Base-by-base conservation (phyloP, 495 filamentous ascomycete species). In the Pseudomonodictys pantanalensis region DNA sequence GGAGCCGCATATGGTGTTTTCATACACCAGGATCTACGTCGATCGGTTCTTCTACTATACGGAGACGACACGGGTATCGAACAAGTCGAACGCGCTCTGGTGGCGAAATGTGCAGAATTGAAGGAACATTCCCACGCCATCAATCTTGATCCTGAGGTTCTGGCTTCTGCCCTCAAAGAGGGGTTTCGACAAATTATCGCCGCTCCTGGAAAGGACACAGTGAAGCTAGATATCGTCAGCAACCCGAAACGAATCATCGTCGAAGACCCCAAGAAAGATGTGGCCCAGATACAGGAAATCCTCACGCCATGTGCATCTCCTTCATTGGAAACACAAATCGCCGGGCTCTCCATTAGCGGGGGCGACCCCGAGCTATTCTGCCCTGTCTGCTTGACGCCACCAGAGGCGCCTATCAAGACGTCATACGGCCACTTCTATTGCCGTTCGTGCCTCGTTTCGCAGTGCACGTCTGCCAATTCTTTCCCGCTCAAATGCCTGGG, bases 141-240 rank as follows among this genome's bases (percentile, higher is more conserved):
- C n/a, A 38, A 30, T 10, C 59, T 62, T 51, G 59, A 62, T 62
- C 1, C 51, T 1, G n/a, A 32, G 11, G 17, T 39, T n/a, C 18
- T 56, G 33, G 20, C 9, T 24, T 12, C 38, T 22, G 59, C 59
- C 29, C 26, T 62, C 7, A 44, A 23, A 29, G 59, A 52, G 0
- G 59, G 59, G 11, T 56, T 62, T 46, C 59, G 59, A 3, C 59
- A 32, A 9, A 28, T 62, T 23, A 46, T 62, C 15, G 59, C 51
- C 11, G 43, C 32, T 2, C 44, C 57, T 51, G 59, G 59, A 17
- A 62, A 62, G 35, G 52, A 62, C n/a, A 50, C 35, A n/a, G 59
- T 57, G 15, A 56, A 52, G 28, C 42, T 62, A 28, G 45, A 62
- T 24, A 52, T 62, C 32, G 39, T 44, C 8, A 26, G 15, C 25